Percentiles rank a stretch among this genome's conserved stretches.
Conservation (phyloP, 129 eudicot species). For the Helichrysum umbraculigerum region DNA sequence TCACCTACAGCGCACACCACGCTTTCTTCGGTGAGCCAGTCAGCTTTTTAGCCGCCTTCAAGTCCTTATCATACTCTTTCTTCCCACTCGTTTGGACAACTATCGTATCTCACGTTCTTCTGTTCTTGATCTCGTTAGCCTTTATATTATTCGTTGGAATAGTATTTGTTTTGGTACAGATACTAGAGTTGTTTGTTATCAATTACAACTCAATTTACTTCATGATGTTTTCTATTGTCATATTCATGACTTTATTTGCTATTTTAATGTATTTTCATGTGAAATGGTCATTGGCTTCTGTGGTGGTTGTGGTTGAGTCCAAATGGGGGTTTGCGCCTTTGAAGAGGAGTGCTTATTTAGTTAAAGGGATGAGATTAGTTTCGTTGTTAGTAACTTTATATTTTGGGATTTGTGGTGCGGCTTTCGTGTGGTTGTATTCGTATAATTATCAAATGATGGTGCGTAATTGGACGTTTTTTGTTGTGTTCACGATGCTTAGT, state of each 20-base stretch:
- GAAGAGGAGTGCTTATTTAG: slow-evolving; percentile 43
- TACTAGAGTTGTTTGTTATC: slow-evolving; percentile 32
- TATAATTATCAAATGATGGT: neutral
- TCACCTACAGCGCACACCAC: slow-evolving; percentile 54
- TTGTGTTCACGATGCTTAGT: slow-evolving; percentile 39
- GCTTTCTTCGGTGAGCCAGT: slow-evolving; percentile 56
- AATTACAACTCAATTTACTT: slow-evolving; percentile 27
- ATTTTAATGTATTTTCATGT: slow-evolving; percentile 34
- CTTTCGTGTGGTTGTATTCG: slow-evolving; percentile 27
- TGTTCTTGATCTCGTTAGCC: slow-evolving; percentile 14
- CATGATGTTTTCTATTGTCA: neutral
- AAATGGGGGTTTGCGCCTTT: slow-evolving; percentile 61
- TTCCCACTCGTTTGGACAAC: slow-evolving; percentile 45
- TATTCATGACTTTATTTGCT: neutral
- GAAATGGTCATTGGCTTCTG: slow-evolving; percentile 47
- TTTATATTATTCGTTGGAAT: neutral
- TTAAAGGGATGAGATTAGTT: slow-evolving; percentile 49
- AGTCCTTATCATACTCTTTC: slow-evolving; percentile 38
- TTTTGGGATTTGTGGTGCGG: slow-evolving; percentile 25
- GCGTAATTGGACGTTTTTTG: slow-evolving; percentile 29
- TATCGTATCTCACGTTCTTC: slow-evolving; percentile 5
- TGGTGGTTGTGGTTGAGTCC: slow-evolving; percentile 54
- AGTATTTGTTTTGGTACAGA: neutral
- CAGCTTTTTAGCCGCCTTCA: slow-evolving; percentile 39
- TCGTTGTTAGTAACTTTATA: slow-evolving; percentile 33